phyloP scores from a whole-genome alignment of 2,329 filamentous ascomycete genomes.

The Xylariaceae sp. region DNA sequence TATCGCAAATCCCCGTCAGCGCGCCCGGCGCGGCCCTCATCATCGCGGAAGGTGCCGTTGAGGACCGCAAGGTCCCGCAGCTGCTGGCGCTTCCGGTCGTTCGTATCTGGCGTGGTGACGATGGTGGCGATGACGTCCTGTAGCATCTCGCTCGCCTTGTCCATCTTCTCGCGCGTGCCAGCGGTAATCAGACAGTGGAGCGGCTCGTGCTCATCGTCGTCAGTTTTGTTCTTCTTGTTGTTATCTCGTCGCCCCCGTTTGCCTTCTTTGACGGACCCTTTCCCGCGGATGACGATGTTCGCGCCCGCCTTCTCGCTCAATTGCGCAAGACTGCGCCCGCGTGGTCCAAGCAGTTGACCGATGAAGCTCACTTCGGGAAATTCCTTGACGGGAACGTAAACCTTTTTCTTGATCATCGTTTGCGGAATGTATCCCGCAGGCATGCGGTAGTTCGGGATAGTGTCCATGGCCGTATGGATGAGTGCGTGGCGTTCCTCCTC shows the following conservation, averaged over 20 bases:
- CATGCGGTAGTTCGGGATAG: slow-evolving; percentile 79
- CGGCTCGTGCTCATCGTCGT: background rate
- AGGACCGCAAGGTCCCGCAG: slow-evolving; percentile 78
- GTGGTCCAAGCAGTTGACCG: slow-evolving; percentile 82
- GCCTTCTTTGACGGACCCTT: slow-evolving; percentile 83
- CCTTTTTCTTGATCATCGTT: slow-evolving; percentile 81
- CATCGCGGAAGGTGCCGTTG: slow-evolving; percentile 81
- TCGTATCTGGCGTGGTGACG: slow-evolving; percentile 77
- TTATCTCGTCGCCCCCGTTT: slow-evolving; percentile 47
- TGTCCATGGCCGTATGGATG: slow-evolving; percentile 78
- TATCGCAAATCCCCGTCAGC: background rate
- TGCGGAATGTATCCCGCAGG: slow-evolving; percentile 70
- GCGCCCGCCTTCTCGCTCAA: slow-evolving; percentile 79
- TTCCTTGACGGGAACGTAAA: slow-evolving; percentile 84
- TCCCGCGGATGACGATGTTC: slow-evolving; percentile 81
- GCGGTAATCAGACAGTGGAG: background rate
- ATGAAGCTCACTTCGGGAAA: slow-evolving; percentile 91
- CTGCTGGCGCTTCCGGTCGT: slow-evolving; percentile 80
- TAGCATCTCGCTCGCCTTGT: slow-evolving; percentile 74
- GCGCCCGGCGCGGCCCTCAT: slow-evolving; percentile 58
- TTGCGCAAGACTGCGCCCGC: slow-evolving; percentile 81
- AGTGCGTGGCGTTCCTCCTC: slow-evolving; percentile 81
- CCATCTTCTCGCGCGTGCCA: background rate
- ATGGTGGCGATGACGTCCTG: slow-evolving; percentile 81
- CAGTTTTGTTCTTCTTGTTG: too few species aligned